A percentile compares a stretch with the other conserved stretches of the same genome.
Evolutionary conservation across 179 eudicot species (phyloP).

Genomic region (Nepenthes alata): DNA sequence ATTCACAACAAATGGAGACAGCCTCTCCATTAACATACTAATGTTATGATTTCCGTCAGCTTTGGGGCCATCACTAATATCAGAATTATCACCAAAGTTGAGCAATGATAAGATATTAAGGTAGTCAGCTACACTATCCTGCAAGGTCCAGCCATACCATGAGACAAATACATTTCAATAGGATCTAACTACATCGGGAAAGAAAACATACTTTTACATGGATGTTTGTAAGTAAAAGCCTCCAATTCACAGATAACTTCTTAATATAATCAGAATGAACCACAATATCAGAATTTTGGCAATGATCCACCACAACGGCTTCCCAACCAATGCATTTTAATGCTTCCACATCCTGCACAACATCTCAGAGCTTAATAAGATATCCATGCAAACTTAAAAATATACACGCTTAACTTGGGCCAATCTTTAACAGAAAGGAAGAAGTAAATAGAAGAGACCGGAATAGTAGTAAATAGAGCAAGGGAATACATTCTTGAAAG

Average conservation of each 20-base stretch:
- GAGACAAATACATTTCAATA: conserved; percentile 5
- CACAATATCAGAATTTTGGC: conserved; percentile 27
- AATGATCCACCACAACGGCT: conserved; percentile 51
- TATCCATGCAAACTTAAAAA: too few relatives aligned
- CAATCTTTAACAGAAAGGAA: too few relatives aligned
- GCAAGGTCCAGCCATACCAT: conserved; percentile 20
- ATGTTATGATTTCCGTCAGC: conserved; percentile 22
- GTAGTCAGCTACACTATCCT: conserved; percentile 45
- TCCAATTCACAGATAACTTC: conserved; percentile 27
- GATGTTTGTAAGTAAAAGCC: conserved; percentile 43
- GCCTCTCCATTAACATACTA: conserved; percentile 32
- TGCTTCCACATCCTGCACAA: conserved; percentile 43
- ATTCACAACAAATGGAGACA: conserved; percentile 32
- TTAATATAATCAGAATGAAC: conserved; percentile 27
- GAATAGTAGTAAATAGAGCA: too few relatives aligned
- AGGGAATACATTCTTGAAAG: too few relatives aligned
- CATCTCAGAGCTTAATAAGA: too few relatives aligned
- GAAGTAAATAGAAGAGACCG: too few relatives aligned
- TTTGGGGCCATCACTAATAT: conserved; percentile 11
- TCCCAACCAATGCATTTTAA: conserved; percentile 47
- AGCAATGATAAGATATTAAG: conserved; percentile 42
- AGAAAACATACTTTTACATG: conserved; percentile 38
- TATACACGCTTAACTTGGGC: too few relatives aligned
- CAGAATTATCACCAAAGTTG: conserved; percentile 24
- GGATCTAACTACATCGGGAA: not conserved